Evolutionary conservation across 306 rosid species (phyloP).

Genomic region (Trichosanthes truncata): DNA sequence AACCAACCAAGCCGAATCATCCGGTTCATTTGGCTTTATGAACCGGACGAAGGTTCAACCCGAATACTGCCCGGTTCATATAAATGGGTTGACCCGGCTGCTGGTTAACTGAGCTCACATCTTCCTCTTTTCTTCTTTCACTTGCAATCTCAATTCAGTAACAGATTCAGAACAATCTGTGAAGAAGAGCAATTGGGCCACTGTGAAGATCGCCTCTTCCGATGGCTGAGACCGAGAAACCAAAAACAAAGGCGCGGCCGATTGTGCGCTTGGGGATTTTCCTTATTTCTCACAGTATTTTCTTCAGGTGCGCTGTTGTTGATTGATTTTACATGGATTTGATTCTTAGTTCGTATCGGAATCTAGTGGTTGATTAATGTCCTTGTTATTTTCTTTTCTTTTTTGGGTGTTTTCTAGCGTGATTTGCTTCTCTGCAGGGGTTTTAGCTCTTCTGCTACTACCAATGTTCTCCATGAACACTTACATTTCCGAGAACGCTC

Average conservation of each 20-base stretch:
- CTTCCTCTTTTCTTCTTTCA: background rate
- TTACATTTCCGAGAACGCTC: constrained; percentile 89
- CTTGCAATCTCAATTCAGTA: background rate
- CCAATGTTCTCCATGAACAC: constrained; percentile 87
- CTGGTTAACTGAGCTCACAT: background rate
- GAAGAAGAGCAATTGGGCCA: background rate
- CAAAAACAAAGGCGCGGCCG: constrained; percentile 41
- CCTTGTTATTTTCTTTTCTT: background rate
- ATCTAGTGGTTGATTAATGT: background rate
- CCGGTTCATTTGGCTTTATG: background rate
- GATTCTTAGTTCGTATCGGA: background rate
- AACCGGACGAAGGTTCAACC: background rate
- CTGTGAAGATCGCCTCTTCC: background rate
- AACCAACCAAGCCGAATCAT: background rate
- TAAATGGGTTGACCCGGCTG: background rate
- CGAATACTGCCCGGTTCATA: background rate
- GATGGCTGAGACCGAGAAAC: constrained; percentile 26
- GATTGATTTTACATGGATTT: background rate
- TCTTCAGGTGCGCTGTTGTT: constrained; percentile 41
- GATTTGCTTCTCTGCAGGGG: constrained; percentile 55
- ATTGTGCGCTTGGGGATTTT: constrained; percentile 60
- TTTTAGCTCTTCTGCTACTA: constrained; percentile 66
- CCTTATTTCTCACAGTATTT: constrained; percentile 60
- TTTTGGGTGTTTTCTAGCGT: constrained; percentile 31
- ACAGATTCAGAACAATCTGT: background rate